Conservation (phyloP, 2,329 filamentous ascomycete genomes). For the Trichoderma guizhouense region DNA sequence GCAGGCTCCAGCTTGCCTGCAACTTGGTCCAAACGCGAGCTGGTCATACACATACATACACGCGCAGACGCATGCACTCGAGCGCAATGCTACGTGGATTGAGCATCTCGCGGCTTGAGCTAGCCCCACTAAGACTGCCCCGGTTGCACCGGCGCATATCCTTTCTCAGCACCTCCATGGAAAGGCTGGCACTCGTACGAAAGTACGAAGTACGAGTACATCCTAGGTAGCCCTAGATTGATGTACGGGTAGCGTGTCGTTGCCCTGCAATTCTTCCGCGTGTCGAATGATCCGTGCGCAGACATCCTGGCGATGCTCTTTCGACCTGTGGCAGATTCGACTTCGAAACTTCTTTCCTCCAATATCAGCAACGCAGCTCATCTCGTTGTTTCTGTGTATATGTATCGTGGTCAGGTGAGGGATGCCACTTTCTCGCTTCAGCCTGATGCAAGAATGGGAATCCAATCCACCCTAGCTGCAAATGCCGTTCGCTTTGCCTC, state of each 20-base stretch:
- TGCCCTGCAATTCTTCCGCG: constrained; percentile 8
- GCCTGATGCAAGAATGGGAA: neutral
- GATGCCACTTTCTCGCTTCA: constrained; percentile 3
- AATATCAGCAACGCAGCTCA: neutral
- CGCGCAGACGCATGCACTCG: neutral
- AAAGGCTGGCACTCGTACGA: neutral
- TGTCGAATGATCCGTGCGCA: neutral
- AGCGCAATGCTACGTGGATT: constrained; percentile 12
- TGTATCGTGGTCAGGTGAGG: constrained; percentile 1
- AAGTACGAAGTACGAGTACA: neutral
- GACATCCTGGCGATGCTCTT: constrained; percentile 8
- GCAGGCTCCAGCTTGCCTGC: neutral
- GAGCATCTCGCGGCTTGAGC: constrained; percentile 13
- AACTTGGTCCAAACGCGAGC: neutral
- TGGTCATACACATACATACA: constrained; percentile 5
- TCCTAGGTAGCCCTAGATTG: constrained; percentile 1
- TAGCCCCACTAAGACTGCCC: constrained; percentile 15
- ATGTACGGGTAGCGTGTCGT: neutral
- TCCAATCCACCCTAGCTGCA: constrained; percentile 12
- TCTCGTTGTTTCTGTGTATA: neutral
- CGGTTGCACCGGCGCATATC: constrained; percentile 17
- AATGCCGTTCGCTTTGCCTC: constrained; percentile 13
- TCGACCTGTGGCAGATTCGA: neutral
- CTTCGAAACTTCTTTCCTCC: neutral
- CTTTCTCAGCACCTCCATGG: constrained; percentile 13